Conservation (phyloP, 345 rosid genomes). For the Sapria himalayana region DNA sequence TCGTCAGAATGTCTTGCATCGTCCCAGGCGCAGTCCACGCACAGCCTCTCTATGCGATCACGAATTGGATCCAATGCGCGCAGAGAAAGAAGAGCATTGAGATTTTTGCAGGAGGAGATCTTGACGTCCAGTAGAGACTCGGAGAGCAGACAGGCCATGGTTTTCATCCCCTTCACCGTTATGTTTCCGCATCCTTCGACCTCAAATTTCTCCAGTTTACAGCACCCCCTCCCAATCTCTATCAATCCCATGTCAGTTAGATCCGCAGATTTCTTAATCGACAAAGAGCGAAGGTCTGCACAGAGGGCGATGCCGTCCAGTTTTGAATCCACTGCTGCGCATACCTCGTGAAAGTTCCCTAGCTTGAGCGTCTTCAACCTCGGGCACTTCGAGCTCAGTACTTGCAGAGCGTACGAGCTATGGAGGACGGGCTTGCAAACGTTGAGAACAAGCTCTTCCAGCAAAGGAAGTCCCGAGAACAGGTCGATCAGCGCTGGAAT, state of each 20-base stretch:
- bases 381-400: constrained; percentile 31
- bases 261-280: constrained; percentile 39
- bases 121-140: constrained; percentile 41
- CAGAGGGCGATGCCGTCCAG: constrained; percentile 66
- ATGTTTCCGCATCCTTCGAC: constrained; percentile 65
- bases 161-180: constrained; percentile 44
- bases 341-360: constrained; percentile 54
- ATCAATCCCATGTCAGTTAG: constrained; percentile 67
- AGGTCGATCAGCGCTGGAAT: constrained; percentile 22
- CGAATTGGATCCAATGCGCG: constrained; percentile 42
- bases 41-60: constrained; percentile 40
- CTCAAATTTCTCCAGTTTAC: constrained; percentile 39
- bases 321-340: constrained; percentile 34
- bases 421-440: constrained; percentile 47
- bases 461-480: constrained; percentile 24
- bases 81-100: constrained; percentile 30
- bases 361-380: constrained; percentile 29
- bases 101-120: constrained; percentile 49
- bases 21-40: constrained; percentile 73
- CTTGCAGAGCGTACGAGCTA: constrained; percentile 36
- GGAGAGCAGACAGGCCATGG: constrained; percentile 26
- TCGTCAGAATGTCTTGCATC: constrained; percentile 7
- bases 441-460: constrained; percentile 49
- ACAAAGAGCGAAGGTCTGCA: constrained; percentile 32
- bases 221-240: constrained; percentile 61